Evolutionary conservation across 2,329 filamentous ascomycete genomes (phyloP).

Genomic region (Fonsecaea pedrosoi): DNA sequence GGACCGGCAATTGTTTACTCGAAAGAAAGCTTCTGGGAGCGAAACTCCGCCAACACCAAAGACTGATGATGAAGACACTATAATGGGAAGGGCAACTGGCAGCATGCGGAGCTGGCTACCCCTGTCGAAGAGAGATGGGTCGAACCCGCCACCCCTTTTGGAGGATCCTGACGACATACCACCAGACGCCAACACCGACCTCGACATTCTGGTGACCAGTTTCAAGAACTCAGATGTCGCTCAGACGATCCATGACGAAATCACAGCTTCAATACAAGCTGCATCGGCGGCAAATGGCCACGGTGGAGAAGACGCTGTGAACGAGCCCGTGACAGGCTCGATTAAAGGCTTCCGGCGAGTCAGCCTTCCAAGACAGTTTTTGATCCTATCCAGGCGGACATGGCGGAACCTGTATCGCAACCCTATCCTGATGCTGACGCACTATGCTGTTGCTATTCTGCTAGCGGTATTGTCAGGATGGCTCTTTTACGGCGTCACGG

Average conservation of each 20-base stretch:
- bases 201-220: slow-evolving; percentile 78
- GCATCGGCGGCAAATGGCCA: slow-evolving; percentile 73
- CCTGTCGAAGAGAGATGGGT: slow-evolving; percentile 61
- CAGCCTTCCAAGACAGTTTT: slow-evolving; percentile 79
- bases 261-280: slow-evolving; percentile 69
- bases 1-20: slow-evolving; percentile 87
- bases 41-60: slow-evolving; percentile 64
- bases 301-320: slow-evolving; percentile 59
- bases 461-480: slow-evolving; percentile 93
- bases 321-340: slow-evolving; percentile 53
- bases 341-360: slow-evolving; percentile 83
- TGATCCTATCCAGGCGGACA: slow-evolving; percentile 86
- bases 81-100: slow-evolving; percentile 44
- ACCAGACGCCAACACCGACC: slow-evolving; percentile 71
- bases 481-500: slow-evolving; percentile 93
- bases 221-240: slow-evolving; percentile 83
- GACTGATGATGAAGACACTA: slow-evolving; percentile 66
- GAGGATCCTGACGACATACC: slow-evolving; percentile 73
- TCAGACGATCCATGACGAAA: slow-evolving; percentile 75
- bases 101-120: slow-evolving; percentile 66
- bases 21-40: slow-evolving; percentile 67
- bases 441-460: slow-evolving; percentile 95
- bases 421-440: slow-evolving; percentile 96
- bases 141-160: slow-evolving; percentile 64
- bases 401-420: slow-evolving; percentile 98